These are phyloP conservation scores for Ceratocystis cacaofunesta DNA, from an alignment of 2,329 filamentous ascomycete species.

Conservation along the genomic window DNA sequence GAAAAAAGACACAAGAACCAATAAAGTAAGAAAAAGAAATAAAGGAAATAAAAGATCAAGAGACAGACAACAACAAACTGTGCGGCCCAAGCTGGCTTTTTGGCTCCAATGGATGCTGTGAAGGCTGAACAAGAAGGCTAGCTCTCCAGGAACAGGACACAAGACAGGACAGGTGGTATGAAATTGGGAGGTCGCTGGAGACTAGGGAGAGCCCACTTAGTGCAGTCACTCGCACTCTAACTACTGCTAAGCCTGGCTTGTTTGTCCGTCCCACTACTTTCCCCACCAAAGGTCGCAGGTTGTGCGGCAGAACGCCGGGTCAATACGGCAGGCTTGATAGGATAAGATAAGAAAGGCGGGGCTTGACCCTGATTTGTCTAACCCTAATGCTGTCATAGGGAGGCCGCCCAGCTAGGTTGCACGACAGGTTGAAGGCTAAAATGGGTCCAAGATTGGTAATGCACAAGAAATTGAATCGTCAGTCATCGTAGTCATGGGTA, in stretches of 20 bases:
- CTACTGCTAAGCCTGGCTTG: not conserved
- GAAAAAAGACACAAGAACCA: not conserved
- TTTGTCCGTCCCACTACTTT: not conserved
- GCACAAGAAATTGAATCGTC: not conserved
- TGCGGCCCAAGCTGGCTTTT: not conserved
- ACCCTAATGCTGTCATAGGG: not conserved
- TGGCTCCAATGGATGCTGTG: not conserved
- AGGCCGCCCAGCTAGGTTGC: not conserved
- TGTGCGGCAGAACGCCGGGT: not conserved
- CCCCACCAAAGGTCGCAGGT: not conserved
- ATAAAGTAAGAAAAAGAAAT: not conserved
- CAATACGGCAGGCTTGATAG: not conserved
- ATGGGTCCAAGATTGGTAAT: not conserved
- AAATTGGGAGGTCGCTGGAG: not conserved
- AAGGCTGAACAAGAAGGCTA: not conserved
- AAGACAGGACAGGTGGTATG: slow-evolving; percentile 11
- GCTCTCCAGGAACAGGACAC: not conserved
- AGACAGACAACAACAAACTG: not conserved
- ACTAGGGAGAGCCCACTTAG: not conserved
- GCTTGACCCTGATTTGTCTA: fast-evolving
- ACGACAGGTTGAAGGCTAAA: not conserved
- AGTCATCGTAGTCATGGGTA: not conserved
- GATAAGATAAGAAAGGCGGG: not conserved
- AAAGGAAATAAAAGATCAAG: not conserved
- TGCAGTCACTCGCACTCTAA: not conserved